A percentile compares a stretch with the other conserved stretches of the same genome.
Conservation (phyloP, 306 rosid genomes). For the Castanopsis chinensis region DNA sequence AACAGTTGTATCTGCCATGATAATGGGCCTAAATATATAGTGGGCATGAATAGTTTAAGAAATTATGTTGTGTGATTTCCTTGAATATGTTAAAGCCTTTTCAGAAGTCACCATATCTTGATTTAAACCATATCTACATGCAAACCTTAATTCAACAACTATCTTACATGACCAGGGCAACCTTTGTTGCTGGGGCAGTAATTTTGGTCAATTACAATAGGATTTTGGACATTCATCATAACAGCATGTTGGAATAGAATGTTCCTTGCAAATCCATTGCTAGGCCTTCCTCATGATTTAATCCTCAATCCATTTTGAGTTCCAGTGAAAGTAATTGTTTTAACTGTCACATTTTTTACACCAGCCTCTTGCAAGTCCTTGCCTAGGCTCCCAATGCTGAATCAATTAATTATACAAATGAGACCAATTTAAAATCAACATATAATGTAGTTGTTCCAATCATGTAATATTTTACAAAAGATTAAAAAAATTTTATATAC, state of each 20-base stretch:
- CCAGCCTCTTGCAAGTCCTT: slow-evolving; percentile 36
- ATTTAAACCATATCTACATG: too few species aligned
- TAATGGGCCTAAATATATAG: too few species aligned
- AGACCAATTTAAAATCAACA: not conserved
- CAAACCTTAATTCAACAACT: too few species aligned
- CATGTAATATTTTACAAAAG: not conserved
- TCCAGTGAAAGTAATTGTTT: slow-evolving; percentile 27
- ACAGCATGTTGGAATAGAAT: slow-evolving; percentile 35
- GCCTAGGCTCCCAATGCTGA: slow-evolving; percentile 58
- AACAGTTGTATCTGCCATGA: too few species aligned
- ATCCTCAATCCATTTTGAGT: slow-evolving; percentile 51
- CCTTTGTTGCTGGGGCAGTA: slow-evolving; percentile 38
- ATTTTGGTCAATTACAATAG: slow-evolving; percentile 51
- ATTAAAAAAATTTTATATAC: slow-evolving; percentile 4
- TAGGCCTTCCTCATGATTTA: slow-evolving; percentile 58
- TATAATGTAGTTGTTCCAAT: not conserved
- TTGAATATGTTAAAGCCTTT: not conserved
- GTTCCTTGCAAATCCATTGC: slow-evolving; percentile 45
- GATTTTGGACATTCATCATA: slow-evolving; percentile 45
- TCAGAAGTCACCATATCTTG: not conserved
- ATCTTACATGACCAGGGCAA: slow-evolving; percentile 45
- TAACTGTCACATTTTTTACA: slow-evolving; percentile 57
- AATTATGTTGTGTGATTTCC: not conserved
- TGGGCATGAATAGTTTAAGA: too few species aligned
- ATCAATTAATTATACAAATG: not conserved